Percentiles rank a stretch among this genome's conserved stretches.
phyloP scores from a whole-genome alignment of 106 monocot species.

The Acorus calamus region DNA sequence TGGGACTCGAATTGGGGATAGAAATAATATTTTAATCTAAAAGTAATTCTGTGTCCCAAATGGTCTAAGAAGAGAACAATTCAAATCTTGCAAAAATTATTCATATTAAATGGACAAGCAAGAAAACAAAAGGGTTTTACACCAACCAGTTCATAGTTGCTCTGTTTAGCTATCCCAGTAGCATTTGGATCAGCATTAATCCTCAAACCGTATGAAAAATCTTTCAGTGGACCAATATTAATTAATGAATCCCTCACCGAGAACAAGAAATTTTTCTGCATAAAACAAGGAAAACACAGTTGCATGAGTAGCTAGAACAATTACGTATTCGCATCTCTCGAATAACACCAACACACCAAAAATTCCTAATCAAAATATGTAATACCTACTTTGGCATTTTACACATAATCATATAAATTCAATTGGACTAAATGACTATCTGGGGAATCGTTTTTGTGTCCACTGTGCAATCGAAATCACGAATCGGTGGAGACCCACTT shows the following conservation, averaged over 20 bases:
- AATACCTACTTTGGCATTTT: too few species aligned
- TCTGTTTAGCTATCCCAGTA: conserved; percentile 80
- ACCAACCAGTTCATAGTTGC: conserved; percentile 95
- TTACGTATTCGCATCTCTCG: neutral
- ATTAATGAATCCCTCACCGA: conserved; percentile 88
- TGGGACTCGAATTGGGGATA: too few species aligned
- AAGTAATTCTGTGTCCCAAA: too few species aligned
- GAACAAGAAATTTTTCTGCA: conserved; percentile 77
- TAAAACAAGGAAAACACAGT: neutral
- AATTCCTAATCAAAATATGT: too few species aligned
- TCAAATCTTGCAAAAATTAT: too few species aligned
- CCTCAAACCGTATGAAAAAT: conserved; percentile 83
- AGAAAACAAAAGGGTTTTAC: neutral
- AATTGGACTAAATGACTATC: too few species aligned
- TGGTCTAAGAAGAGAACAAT: too few species aligned
- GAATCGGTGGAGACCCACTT: too few species aligned
- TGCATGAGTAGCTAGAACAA: neutral
- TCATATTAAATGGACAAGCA: neutral
- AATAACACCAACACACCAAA: neutral
- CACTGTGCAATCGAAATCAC: too few species aligned
- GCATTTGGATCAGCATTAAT: conserved; percentile 89
- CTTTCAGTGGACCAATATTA: conserved; percentile 91
- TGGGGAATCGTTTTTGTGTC: too few species aligned
- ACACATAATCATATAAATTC: too few species aligned
- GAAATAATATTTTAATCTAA: too few species aligned